Percentiles rank a stretch among this genome's conserved stretches.
phyloP scores from a whole-genome alignment of 148 eudicot species.

The Diospyros lotus region DNA sequence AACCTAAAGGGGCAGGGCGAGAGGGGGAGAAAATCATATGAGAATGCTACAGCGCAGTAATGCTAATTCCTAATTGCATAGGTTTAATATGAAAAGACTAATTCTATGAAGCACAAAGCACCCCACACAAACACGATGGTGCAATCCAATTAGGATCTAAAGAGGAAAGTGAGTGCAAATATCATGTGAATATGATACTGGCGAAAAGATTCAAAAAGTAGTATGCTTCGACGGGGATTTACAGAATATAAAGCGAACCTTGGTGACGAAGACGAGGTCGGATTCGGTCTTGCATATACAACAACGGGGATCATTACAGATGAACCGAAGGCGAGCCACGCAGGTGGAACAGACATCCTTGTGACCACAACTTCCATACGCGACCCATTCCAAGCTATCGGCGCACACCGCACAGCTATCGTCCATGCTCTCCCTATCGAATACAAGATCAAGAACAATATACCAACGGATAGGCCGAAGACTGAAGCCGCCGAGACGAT shows the following conservation, averaged over 20 bases:
- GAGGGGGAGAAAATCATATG: not conserved
- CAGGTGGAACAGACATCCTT: slow-evolving; percentile 95
- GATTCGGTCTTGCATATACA: slow-evolving; percentile 82
- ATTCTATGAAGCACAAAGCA: not conserved
- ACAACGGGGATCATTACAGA: slow-evolving; percentile 84
- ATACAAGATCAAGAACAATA: no score
- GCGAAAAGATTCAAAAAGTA: not conserved
- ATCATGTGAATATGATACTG: not conserved
- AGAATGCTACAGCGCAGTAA: not conserved
- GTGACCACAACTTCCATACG: slow-evolving; percentile 83
- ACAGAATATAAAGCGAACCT: slow-evolving; percentile 31
- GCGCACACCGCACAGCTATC: slow-evolving; percentile 96
- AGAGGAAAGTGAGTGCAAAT: no score
- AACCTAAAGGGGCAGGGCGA: not conserved
- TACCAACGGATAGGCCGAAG: no score
- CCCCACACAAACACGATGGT: not conserved
- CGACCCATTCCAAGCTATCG: slow-evolving; percentile 85
- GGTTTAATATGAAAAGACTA: not conserved
- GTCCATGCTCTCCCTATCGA: slow-evolving; percentile 41
- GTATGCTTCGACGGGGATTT: no score
- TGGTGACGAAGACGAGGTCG: slow-evolving; percentile 71
- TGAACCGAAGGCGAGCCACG: slow-evolving; percentile 89
- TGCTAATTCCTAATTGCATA: not conserved
- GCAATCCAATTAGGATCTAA: not conserved
- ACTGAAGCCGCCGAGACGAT: no score